Evolutionary conservation across 1,284 basidiomycete species (phyloP), one percentile per base, ranked within the genome.

Genomic region (Papiliotrema fonsecae): DNA sequence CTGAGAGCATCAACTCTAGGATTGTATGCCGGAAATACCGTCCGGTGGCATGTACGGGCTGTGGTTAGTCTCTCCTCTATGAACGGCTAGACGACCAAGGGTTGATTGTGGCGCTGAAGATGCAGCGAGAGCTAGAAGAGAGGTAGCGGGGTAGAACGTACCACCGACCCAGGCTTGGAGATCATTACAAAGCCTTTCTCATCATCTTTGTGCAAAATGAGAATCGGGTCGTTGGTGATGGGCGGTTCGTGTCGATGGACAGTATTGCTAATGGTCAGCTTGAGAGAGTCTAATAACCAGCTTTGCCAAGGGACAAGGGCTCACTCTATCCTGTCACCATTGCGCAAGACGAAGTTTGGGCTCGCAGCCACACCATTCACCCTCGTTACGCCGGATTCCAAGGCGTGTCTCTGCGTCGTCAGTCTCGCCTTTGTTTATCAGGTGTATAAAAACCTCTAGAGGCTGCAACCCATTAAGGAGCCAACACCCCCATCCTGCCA

Each of bases 221-320:
- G 81, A 45, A 98, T 84, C 0, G 89, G 88, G 10, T 81, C 88
- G 6, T 87, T 84, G 1, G 91, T 87, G 3, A 98, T 86, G 0
- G 96, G 91, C 4, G 96, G 94, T 72, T 99, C 96, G 69, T 99
- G 96, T 16, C 90, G 79, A 72, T 97, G 93, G 2, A 94, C 90
- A 4, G 90, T 82, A 67, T 97, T 97, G 64, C 90, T 94, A 57
- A 25, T 14, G 16, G 16, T 37, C 32, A 45, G 43, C 43, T 31
- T 18, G 11, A 6, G 24, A 10, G 9, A 25, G 26, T 22, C 14
- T 10, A 41, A 24, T 7, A 27, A 21, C 16, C 30, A 9, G 9
- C 30, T 31, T 9, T 13, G 9, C 7, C 28, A 13, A 37, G 19
- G n/a, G 24, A 32, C 42, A 42, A 37, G 26, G 37, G 78, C 85